Conservation (phyloP, 192 early-diverging fungal genomes). For the Tieghemiomyces parasiticus region DNA sequence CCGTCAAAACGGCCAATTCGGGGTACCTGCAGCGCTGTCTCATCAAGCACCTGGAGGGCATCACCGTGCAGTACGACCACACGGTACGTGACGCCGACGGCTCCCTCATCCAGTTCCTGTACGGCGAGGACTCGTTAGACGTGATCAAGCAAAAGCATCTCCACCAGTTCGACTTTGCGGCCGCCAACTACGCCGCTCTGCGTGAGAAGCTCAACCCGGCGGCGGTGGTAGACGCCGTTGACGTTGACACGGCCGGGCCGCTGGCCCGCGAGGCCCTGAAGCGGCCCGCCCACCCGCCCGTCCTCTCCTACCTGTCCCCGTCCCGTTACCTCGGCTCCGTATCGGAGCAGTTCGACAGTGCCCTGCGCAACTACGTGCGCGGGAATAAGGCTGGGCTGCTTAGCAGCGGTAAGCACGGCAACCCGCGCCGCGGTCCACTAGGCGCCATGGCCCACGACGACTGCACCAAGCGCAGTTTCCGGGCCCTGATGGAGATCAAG, state of each 20-base stretch:
- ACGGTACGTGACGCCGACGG: constrained; percentile 94
- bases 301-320: constrained; percentile 67
- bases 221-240: constrained; percentile 42
- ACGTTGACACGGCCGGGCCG: constrained; percentile 53
- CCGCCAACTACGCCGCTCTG: constrained; percentile 74
- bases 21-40: constrained; percentile 98
- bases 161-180: constrained; percentile 82
- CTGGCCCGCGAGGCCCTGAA: constrained; percentile 67
- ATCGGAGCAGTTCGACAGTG: constrained; percentile 67
- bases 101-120: constrained; percentile 92
- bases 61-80: constrained; percentile 90
- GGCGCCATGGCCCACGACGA: constrained; percentile 40
- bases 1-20: constrained; percentile 97
- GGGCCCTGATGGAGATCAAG: constrained; percentile 83
- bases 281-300: constrained; percentile 47
- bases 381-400: constrained; percentile 23
- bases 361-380: constrained; percentile 38
- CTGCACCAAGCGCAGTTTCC: constrained; percentile 63
- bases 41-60: constrained; percentile 96
- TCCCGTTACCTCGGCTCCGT: constrained; percentile 74
- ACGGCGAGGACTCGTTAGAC: constrained; percentile 96
- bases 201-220: constrained; percentile 65
- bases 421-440: constrained; percentile 32
- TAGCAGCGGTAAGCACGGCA: constrained; percentile 49
- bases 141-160: constrained; percentile 88